These are phyloP conservation scores for Carallia pectinifolia DNA, from an alignment of 345 rosid species.

Conservation along the genomic window DNA sequence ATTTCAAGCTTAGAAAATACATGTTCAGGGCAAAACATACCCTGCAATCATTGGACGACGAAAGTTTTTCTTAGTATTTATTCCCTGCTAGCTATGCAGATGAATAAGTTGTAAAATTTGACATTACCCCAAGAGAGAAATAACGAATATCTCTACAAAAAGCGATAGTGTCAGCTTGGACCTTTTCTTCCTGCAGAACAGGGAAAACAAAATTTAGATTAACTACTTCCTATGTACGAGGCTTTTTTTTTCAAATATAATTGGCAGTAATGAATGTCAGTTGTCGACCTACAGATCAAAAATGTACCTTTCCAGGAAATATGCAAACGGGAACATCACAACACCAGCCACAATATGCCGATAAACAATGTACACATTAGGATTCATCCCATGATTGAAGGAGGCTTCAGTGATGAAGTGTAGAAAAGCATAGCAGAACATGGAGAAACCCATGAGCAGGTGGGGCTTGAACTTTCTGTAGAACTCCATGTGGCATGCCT, in stretches of 20 bases:
- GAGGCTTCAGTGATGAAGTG: conserved; percentile 65
- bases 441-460: conserved; percentile 49
- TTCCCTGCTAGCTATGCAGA: neutral
- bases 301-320: conserved; percentile 50
- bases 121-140: conserved; percentile 62
- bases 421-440: conserved; percentile 49
- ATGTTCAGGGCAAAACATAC: conserved; percentile 39
- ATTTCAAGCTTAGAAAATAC: conserved; percentile 35
- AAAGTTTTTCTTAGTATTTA: neutral
- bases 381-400: conserved; percentile 70
- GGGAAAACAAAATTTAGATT: neutral
- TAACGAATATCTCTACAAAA: conserved; percentile 54
- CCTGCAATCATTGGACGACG: conserved; percentile 30
- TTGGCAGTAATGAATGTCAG: neutral
- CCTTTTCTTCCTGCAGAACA: conserved; percentile 48
- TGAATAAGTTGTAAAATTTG: neutral
- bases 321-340: conserved; percentile 54
- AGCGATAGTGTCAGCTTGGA: conserved; percentile 54
- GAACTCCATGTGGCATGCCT: neutral
- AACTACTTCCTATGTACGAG: neutral
- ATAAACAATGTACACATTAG: conserved; percentile 63
- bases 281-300: neutral
- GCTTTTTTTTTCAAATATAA: neutral
- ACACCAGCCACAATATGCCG: conserved; percentile 50
- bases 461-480: conserved; percentile 50